These are phyloP conservation scores for Sedum album DNA, from an alignment of 164 flowering plant species.

Conservation along the genomic window DNA sequence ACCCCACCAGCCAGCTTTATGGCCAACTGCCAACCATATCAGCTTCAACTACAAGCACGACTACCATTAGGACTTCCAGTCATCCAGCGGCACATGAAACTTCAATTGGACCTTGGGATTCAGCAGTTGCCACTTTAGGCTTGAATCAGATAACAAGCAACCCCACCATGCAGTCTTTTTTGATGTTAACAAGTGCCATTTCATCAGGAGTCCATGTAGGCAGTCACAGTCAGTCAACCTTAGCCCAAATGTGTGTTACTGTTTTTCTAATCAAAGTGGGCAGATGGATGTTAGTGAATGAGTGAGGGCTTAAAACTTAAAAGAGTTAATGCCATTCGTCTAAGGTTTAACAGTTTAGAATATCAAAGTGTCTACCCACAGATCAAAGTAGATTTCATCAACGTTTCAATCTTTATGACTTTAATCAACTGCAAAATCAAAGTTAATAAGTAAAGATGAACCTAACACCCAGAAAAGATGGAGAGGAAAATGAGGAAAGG, in stretches of 20 bases:
- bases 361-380: neutral
- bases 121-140: neutral
- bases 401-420: constrained; percentile 3
- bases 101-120: neutral
- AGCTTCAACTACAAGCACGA: no score
- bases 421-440: neutral
- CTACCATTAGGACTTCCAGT: no score
- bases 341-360: no score
- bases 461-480: constrained; percentile 5
- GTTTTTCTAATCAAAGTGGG: constrained; percentile 2
- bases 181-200: neutral
- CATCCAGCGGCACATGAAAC: no score
- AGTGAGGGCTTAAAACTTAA: no score
- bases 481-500: constrained; percentile 6
- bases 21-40: no score
- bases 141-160: neutral
- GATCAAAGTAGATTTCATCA: neutral
- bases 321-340: no score
- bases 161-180: neutral
- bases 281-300: neutral
- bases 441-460: no score
- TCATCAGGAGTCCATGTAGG: constrained; percentile 7
- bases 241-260: neutral
- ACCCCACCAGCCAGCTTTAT: no score
- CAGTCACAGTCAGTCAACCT: neutral